A percentile compares a stretch with the other conserved stretches of the same genome.
Conservation (phyloP, 1,284 basidiomycete genomes). For the Ganoderma lucidum region DNA sequence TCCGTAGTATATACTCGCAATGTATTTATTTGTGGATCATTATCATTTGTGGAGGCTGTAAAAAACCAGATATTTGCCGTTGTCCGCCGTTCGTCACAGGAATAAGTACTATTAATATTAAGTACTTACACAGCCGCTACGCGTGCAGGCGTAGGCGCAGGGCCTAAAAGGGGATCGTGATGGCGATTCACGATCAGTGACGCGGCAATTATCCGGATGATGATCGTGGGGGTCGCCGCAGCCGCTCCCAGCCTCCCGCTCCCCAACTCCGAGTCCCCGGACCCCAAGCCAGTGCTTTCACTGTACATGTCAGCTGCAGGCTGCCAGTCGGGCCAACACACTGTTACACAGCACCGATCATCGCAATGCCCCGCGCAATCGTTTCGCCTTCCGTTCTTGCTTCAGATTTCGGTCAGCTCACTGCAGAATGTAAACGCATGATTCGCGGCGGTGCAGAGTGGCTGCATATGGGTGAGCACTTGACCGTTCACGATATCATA, state of each 20-base stretch:
- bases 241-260: neutral
- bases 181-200: neutral
- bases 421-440: slow-evolving; percentile 93
- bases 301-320: too few species aligned
- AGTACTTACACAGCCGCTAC: neutral
- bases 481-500: neutral
- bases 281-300: neutral
- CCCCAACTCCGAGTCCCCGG: neutral
- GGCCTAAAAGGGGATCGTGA: neutral
- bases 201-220: neutral
- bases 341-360: neutral
- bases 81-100: too few species aligned
- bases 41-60: too few species aligned
- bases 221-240: neutral
- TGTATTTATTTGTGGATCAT: too few species aligned
- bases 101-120: too few species aligned
- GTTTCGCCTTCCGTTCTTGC: slow-evolving; percentile 93
- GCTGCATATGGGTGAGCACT: slow-evolving; percentile 90
- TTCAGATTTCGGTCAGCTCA: slow-evolving; percentile 94
- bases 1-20: too few species aligned
- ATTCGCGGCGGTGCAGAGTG: slow-evolving; percentile 92
- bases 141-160: neutral
- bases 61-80: too few species aligned
- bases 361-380: slow-evolving; percentile 83
- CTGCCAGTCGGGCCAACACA: neutral